Conservation (phyloP, 202 grass and related monocot species). For the Schoenoplectus tabernaemontani region DNA sequence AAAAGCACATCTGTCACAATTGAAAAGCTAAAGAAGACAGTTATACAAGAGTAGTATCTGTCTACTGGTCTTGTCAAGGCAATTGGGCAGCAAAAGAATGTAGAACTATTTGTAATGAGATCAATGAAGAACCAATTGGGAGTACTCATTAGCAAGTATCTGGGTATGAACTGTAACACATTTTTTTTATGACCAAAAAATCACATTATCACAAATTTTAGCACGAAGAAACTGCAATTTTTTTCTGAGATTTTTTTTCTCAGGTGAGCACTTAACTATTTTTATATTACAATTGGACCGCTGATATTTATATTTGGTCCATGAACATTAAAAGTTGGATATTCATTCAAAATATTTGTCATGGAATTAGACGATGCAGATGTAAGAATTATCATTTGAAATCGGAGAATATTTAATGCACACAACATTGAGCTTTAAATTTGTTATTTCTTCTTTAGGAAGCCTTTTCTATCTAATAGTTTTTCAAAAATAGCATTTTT, state of each 20-base stretch:
- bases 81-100: slow-evolving; percentile 5
- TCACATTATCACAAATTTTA: not conserved
- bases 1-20: slow-evolving; percentile 3
- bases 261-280: no score
- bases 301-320: not conserved
- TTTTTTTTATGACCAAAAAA: not conserved
- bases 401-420: not conserved
- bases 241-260: not conserved
- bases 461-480: not conserved
- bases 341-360: not conserved
- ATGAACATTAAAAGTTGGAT: not conserved
- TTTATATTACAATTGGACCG: no score
- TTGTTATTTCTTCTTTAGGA: not conserved
- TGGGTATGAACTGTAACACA: not conserved
- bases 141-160: slow-evolving; percentile 3
- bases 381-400: not conserved
- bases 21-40: slow-evolving; percentile 30
- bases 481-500: no score
- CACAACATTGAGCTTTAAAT: not conserved
- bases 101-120: not conserved
- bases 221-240: not conserved
- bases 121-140: slow-evolving; percentile 10
- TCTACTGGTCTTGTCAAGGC: slow-evolving; percentile 37
- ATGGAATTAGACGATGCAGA: not conserved
- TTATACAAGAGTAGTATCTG: slow-evolving; percentile 45